A percentile compares a stretch with the other conserved stretches of the same genome.
phyloP scores from a whole-genome alignment of 2,329 filamentous ascomycete species.

The Mycogone perniciosa region DNA sequence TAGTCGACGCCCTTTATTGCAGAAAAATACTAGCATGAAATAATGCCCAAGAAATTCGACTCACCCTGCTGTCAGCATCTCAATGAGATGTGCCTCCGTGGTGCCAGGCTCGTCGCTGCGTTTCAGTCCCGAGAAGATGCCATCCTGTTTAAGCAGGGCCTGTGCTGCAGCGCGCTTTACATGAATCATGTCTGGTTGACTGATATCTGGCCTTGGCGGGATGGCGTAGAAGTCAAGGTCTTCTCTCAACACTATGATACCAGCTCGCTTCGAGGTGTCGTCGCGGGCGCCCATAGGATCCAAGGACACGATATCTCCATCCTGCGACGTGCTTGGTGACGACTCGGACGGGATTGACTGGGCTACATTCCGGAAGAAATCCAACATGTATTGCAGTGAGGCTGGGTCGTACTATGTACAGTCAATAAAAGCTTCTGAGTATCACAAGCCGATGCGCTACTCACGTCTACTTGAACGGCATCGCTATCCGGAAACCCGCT shows the following conservation, averaged over 20 bases:
- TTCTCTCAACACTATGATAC: slow-evolving; percentile 93
- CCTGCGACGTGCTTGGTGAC: slow-evolving; percentile 59
- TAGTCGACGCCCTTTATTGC: neutral
- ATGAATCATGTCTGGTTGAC: slow-evolving; percentile 85
- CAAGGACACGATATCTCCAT: slow-evolving; percentile 57
- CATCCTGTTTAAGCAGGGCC: slow-evolving; percentile 80
- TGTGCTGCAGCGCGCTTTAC: slow-evolving; percentile 88
- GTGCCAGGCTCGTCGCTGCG: slow-evolving; percentile 94
- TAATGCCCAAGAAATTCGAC: slow-evolving; percentile 27
- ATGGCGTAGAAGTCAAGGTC: slow-evolving; percentile 98
- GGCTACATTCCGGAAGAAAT: slow-evolving; percentile 93
- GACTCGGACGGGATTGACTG: slow-evolving; percentile 83
- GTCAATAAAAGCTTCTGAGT: neutral
- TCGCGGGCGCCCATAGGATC: slow-evolving; percentile 64
- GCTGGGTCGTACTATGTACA: slow-evolving; percentile 79
- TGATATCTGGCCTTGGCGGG: slow-evolving; percentile 77
- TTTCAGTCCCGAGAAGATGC: slow-evolving; percentile 92
- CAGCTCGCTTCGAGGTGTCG: slow-evolving; percentile 84
- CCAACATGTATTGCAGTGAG: slow-evolving; percentile 97
- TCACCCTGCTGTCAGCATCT: slow-evolving; percentile 98
- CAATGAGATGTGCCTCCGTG: slow-evolving; percentile 95
- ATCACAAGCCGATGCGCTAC: slow-evolving; percentile 31
- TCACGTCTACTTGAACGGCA: slow-evolving; percentile 94
- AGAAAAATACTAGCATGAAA: neutral
- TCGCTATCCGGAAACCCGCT: slow-evolving; percentile 88